Evolutionary conservation across 768 basidiomycete genomes (phyloP).

Genomic region (Amanita inopinata): DNA sequence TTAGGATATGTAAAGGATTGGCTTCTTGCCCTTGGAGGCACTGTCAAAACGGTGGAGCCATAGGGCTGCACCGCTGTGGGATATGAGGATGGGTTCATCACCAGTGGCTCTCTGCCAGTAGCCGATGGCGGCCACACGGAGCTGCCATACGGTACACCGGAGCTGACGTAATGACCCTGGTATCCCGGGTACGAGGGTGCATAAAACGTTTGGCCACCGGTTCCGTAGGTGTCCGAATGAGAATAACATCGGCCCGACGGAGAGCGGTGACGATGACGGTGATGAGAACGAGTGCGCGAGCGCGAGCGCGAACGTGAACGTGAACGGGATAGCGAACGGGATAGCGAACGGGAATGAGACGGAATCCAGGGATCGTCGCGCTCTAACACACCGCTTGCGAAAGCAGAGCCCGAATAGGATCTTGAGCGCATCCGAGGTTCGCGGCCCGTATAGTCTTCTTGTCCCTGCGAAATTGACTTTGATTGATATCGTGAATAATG

Average conservation of each 20-base stretch:
- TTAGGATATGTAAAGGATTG: not conserved
- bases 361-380: slow-evolving; percentile 26
- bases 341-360: slow-evolving; percentile 25
- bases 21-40: not conserved
- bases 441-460: slow-evolving; percentile 15
- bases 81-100: too few relatives aligned
- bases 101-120: too few relatives aligned
- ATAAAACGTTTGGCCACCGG: not conserved
- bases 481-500: slow-evolving; percentile 4
- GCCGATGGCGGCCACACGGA: not conserved
- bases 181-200: slow-evolving; percentile 5
- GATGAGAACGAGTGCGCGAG: slow-evolving; percentile 25
- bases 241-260: too few relatives aligned
- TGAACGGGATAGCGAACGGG: slow-evolving; percentile 13
- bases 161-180: not conserved
- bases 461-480: slow-evolving; percentile 23
- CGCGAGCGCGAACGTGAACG: slow-evolving; percentile 18
- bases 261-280: slow-evolving; percentile 12
- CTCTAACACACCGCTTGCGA: too few relatives aligned
- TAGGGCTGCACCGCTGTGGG: too few relatives aligned
- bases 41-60: too few relatives aligned
- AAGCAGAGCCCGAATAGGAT: slow-evolving; percentile 21
- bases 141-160: not conserved
- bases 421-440: not conserved
- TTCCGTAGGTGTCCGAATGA: too few relatives aligned